phyloP scores from a whole-genome alignment of 2,329 filamentous ascomycete species.

The Pseudopithomyces maydicus region DNA sequence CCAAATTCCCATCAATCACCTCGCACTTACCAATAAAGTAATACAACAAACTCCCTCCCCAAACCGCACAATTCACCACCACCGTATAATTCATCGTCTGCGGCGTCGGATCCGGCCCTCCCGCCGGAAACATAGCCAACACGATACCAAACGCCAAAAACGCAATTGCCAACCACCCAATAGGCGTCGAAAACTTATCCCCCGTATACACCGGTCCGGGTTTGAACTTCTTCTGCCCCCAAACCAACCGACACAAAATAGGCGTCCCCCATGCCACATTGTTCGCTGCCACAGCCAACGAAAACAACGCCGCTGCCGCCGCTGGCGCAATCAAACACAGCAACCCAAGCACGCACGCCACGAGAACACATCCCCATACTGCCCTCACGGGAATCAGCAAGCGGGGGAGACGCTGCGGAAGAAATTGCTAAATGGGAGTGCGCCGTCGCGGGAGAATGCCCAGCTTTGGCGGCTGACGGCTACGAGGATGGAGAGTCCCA shows the following conservation, averaged over 20 bases:
- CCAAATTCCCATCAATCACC: constrained; percentile 11
- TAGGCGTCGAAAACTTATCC: constrained; percentile 52
- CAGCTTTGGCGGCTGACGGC: constrained; percentile 66
- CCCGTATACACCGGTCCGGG: constrained; percentile 67
- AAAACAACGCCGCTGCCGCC: constrained; percentile 65
- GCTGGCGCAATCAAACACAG: constrained; percentile 63
- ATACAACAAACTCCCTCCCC: constrained; percentile 61
- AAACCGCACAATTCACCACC: constrained; percentile 64
- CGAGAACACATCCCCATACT: constrained; percentile 59
- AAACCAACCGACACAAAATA: constrained; percentile 63
- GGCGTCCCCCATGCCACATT: constrained; percentile 65
- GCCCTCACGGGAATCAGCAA: constrained; percentile 63
- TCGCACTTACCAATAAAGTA: constrained; percentile 44
- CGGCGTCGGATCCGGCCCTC: constrained; percentile 58
- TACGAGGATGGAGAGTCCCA: constrained; percentile 63
- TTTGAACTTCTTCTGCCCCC: constrained; percentile 62
- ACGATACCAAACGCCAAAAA: constrained; percentile 63
- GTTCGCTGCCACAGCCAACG: constrained; percentile 63
- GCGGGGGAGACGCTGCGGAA: constrained; percentile 61
- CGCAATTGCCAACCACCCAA: constrained; percentile 59
- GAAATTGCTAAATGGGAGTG: constrained; percentile 63
- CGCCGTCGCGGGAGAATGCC: constrained; percentile 68
- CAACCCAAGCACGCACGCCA: constrained; percentile 60
- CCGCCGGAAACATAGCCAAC: constrained; percentile 63
- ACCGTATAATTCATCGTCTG: constrained; percentile 67